phyloP scores from a whole-genome alignment of 2,329 filamentous ascomycete genomes.

The Metarhizium robertsii region DNA sequence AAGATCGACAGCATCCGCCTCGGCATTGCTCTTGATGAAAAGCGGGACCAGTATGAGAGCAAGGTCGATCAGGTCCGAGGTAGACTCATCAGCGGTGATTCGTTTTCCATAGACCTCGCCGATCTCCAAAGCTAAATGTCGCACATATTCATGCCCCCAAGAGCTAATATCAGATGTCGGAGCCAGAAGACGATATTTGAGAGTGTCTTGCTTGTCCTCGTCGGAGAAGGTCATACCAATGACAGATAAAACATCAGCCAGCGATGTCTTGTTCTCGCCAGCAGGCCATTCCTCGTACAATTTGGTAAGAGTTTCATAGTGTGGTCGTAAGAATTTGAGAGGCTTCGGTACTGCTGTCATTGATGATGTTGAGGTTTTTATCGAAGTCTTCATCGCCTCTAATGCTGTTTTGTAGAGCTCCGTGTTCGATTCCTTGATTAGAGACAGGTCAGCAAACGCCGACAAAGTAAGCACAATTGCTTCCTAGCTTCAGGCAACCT shows the following conservation, averaged over 20 bases:
- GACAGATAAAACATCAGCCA: constrained; percentile 93
- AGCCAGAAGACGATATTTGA: constrained; percentile 88
- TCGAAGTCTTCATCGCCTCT: constrained; percentile 94
- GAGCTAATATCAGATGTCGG: constrained; percentile 88
- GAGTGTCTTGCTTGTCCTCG: constrained; percentile 87
- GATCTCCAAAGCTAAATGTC: constrained; percentile 91
- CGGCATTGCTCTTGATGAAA: constrained; percentile 94
- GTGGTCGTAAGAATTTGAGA: constrained; percentile 92
- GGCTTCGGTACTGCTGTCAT: constrained; percentile 99
- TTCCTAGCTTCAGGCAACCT: constrained; percentile 15
- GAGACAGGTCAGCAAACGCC: not conserved
- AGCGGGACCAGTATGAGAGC: constrained; percentile 80
- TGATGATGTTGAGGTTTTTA: constrained; percentile 97
- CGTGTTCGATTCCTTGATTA: constrained; percentile 66
- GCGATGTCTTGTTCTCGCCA: constrained; percentile 74
- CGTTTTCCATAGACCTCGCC: constrained; percentile 89
- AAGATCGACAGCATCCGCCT: constrained; percentile 94
- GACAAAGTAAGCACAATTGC: not conserved
- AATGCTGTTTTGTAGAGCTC: constrained; percentile 86
- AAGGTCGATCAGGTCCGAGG: constrained; percentile 76
- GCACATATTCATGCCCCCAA: constrained; percentile 97
- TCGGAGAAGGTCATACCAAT: constrained; percentile 99
- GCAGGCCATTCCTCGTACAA: constrained; percentile 84
- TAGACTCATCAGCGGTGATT: constrained; percentile 73
- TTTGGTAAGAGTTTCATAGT: constrained; percentile 83